Percentiles rank a stretch among this genome's conserved stretches.
Conservation (phyloP, 192 early-diverging fungal species). For the Linnemannia elongata region DNA sequence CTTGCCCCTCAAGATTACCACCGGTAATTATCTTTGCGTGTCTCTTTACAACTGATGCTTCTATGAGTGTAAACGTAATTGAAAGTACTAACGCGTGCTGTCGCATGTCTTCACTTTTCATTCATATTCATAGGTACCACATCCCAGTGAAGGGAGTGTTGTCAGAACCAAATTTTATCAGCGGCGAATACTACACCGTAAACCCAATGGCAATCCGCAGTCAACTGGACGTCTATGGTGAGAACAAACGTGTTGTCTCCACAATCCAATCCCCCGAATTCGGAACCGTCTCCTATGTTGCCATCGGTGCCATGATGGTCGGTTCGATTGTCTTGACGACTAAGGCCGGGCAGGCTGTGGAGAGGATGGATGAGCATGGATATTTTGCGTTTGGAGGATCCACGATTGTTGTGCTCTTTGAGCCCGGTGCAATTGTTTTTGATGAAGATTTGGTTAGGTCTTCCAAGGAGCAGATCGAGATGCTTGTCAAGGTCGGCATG, state of each 20-base stretch:
- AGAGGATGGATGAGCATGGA: slow-evolving; percentile 82
- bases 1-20: slow-evolving; percentile 92
- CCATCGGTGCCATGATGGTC: slow-evolving; percentile 90
- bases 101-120: not conserved
- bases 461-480: slow-evolving; percentile 75
- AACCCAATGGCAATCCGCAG: slow-evolving; percentile 86
- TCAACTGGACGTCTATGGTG: slow-evolving; percentile 81
- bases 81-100: not conserved
- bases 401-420: slow-evolving; percentile 79
- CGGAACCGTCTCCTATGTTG: slow-evolving; percentile 77
- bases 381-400: slow-evolving; percentile 88
- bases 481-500: slow-evolving; percentile 66
- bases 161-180: slow-evolving; percentile 63
- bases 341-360: slow-evolving; percentile 49
- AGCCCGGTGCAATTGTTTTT: slow-evolving; percentile 70
- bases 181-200: slow-evolving; percentile 84
- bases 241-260: slow-evolving; percentile 79
- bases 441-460: slow-evolving; percentile 80
- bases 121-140: slow-evolving; percentile 58
- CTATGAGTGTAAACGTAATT: not conserved
- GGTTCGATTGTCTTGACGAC: slow-evolving; percentile 79
- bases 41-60: no score
- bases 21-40: slow-evolving; percentile 48
- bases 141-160: slow-evolving; percentile 78
- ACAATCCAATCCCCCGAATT: slow-evolving; percentile 73